phyloP scores from a whole-genome alignment of 2,329 filamentous ascomycete species.

The Tolypocladium nubicola region DNA sequence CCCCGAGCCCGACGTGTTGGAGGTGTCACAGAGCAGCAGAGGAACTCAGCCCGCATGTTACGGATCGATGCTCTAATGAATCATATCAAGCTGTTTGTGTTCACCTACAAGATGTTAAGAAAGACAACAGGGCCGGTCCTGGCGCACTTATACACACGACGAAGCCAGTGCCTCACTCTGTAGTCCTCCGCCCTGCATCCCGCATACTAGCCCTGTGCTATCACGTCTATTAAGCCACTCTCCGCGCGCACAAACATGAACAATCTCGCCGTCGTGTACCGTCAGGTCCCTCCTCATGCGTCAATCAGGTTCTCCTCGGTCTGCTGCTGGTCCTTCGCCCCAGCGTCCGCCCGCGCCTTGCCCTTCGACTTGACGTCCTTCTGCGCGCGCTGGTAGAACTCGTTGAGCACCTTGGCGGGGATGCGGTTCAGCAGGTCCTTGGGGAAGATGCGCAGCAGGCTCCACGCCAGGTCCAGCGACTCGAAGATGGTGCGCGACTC shows the following conservation, averaged over 20 bases:
- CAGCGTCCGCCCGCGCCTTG: slow-evolving; percentile 37
- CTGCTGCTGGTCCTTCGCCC: slow-evolving; percentile 27
- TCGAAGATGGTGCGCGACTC: slow-evolving; percentile 88
- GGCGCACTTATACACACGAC: slow-evolving; percentile 1
- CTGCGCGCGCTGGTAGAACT: slow-evolving; percentile 65
- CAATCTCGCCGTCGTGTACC: neutral
- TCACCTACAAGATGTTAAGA: neutral
- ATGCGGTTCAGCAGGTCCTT: slow-evolving; percentile 97
- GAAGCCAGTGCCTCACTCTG: neutral
- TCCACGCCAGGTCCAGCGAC: slow-evolving; percentile 93
- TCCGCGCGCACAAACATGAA: neutral
- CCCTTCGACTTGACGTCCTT: slow-evolving; percentile 53
- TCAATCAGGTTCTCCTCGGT: slow-evolving; percentile 52
- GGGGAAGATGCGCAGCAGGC: slow-evolving; percentile 89
- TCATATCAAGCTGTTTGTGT: neutral
- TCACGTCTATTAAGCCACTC: slow-evolving; percentile 1
- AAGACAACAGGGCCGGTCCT: neutral
- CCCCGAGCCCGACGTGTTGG: neutral
- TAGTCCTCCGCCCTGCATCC: neutral
- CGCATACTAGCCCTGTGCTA: neutral
- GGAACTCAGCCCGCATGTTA: neutral
- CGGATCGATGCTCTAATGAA: neutral
- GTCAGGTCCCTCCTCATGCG: slow-evolving; percentile 25
- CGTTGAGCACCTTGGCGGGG: slow-evolving; percentile 70
- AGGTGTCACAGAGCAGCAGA: neutral